Evolutionary conservation across 805 yeast species (phyloP), one percentile per base, ranked within the genome.

Genomic region (Pichia rugopelliculosa): DNA sequence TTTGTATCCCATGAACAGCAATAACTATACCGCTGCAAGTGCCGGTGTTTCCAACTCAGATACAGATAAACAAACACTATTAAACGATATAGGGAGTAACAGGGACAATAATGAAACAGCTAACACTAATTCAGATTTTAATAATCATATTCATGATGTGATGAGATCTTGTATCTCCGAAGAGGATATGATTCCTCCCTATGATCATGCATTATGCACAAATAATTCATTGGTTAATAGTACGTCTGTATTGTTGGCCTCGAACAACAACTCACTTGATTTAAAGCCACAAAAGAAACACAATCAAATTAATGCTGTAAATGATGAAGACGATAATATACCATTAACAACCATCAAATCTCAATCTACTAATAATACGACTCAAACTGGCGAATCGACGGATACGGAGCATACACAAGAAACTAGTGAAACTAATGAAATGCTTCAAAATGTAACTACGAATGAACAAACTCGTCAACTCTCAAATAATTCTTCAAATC

Each of bases 1-100:
- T 25, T 49, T 65, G 18, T 56, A 59, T 45, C 68, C 69, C 6
- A 66, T 66, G 68, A 57, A 58, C 39, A 60, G 65, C 44, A 55
- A 50, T 8, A 56, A 61, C 42, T 56, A 60, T 37, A 65, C 66
- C 2, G 68, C 68, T 6, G 66, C 67, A 6, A 46, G 53, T 13
- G 59, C 54, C 23, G 66, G 67, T 4, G 60, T 60, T 8, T 53
- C 53, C 12, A 42, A 46, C 33, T 33, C 48, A 4, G 48, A 48
- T 26, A 42, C 22, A 15, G 46, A 37, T 18, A 20, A 37, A 21
- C 36, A 33, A 3, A 27, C 42, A 6, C 15, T 22, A 27, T 10
- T 26, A 13, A n/a, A 20, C 18, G 26, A 22, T 20, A n/a, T 30
- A 9, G 23, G 24, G 25, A 21, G 4, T 26, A 23, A 17, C 34